Conservation (phyloP, 2,329 filamentous ascomycete species). For the Claviceps maximensis region DNA sequence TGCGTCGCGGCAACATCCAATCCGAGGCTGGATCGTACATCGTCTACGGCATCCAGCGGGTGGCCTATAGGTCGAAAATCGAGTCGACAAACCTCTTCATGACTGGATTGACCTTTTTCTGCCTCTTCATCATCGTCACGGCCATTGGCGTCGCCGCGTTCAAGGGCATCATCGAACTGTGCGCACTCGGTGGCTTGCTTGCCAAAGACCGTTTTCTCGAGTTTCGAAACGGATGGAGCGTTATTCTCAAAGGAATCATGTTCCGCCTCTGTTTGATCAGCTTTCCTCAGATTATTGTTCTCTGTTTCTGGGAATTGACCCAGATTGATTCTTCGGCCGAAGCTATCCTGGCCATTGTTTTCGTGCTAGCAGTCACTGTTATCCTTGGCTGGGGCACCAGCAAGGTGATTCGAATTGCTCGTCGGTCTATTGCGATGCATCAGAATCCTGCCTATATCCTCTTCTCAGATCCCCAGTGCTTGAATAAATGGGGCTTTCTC, state of each 20-base stretch:
- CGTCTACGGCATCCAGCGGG: constrained; percentile 74
- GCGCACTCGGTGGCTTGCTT: constrained; percentile 62
- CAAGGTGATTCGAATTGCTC: constrained; percentile 79
- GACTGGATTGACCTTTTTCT: constrained; percentile 79
- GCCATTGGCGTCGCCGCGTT: constrained; percentile 60
- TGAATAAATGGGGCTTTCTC: constrained; percentile 96
- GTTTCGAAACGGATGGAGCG: constrained; percentile 86
- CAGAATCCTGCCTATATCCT: constrained; percentile 92
- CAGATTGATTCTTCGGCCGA: constrained; percentile 74
- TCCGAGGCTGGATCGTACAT: constrained; percentile 39
- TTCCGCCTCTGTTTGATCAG: constrained; percentile 83
- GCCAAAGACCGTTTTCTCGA: constrained; percentile 76
- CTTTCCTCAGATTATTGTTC: constrained; percentile 77
- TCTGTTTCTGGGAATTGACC: constrained; percentile 89
- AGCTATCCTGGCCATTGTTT: constrained; percentile 74
- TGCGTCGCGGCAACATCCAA: constrained; percentile 37
- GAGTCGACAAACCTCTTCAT: constrained; percentile 87
- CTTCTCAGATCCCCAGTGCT: constrained; percentile 76
- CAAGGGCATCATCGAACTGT: constrained; percentile 66
- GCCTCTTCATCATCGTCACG: constrained; percentile 65
- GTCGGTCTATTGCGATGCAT: constrained; percentile 43
- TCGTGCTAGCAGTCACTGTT: constrained; percentile 63
- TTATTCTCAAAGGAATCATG: constrained; percentile 81
- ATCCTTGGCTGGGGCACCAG: constrained; percentile 73
- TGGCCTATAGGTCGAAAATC: constrained; percentile 72